Conservation (phyloP, 176 grass and related monocot genomes). For the Oryza glumipatula region DNA sequence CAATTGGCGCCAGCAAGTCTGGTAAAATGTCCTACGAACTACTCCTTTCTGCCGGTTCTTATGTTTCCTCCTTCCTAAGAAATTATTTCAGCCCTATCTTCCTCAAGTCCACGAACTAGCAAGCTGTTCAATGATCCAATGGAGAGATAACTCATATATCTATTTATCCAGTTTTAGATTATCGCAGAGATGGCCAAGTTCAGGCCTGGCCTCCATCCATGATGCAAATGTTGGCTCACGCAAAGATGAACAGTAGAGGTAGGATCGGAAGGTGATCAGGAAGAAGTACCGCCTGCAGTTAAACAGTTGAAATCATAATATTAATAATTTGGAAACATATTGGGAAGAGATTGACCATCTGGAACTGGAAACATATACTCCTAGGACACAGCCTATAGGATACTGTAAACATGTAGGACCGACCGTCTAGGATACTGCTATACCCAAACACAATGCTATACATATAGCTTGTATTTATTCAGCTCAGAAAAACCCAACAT, state of each 20-base stretch:
- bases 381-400: not conserved
- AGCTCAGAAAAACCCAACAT: not conserved
- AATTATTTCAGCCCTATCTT: conserved; percentile 11
- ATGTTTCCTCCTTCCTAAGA: not conserved
- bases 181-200: conserved; percentile 94
- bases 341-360: not conserved
- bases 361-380: not conserved
- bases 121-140: conserved; percentile 2
- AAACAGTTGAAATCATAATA: conserved; percentile 24
- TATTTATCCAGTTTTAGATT: conserved; percentile 90
- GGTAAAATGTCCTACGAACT: conserved; percentile 30
- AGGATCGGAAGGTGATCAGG: conserved; percentile 89
- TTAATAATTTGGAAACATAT: not conserved
- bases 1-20: conserved; percentile 38
- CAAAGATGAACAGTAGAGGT: conserved; percentile 68
- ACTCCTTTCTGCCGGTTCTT: not conserved
- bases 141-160: conserved; percentile 6
- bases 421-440: conserved; percentile 11
- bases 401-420: not conserved
- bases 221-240: conserved; percentile 64
- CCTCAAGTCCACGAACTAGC: not conserved
- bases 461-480: not conserved
- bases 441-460: not conserved
- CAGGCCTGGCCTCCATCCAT: conserved; percentile 93
- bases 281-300: conserved; percentile 92